Evolutionary conservation across 2,329 filamentous ascomycete species (phyloP).

Genomic region (Rachicladosporium sp.): DNA sequence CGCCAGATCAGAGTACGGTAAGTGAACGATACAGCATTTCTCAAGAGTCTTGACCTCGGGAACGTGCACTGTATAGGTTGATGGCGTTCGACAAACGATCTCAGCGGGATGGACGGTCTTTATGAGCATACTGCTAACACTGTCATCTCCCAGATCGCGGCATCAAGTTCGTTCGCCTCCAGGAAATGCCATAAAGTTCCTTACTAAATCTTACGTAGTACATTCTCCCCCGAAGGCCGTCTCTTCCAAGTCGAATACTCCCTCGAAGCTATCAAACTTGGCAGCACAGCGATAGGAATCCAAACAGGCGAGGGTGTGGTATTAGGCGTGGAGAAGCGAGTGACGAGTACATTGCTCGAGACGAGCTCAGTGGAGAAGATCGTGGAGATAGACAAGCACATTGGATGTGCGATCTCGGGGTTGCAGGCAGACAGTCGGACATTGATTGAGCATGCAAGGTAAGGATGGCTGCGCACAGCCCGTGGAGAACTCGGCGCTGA

Average conservation of each 20-base stretch:
- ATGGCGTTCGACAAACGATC: no score
- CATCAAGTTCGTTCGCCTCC: conserved; percentile 62
- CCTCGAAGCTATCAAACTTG: conserved; percentile 98
- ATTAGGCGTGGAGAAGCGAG: conserved; percentile 96
- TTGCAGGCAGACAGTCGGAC: conserved; percentile 94
- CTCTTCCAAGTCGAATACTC: conserved; percentile 99
- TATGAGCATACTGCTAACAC: conserved; percentile 9
- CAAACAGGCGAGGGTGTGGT: conserved; percentile 91
- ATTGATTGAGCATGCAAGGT: conserved; percentile 92
- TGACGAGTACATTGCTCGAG: conserved; percentile 93
- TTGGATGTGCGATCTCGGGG: conserved; percentile 96
- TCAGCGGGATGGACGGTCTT: no score
- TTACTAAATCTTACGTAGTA: conserved; percentile 44
- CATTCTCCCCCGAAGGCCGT: conserved; percentile 98
- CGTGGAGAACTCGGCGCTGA: neutral
- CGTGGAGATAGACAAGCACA: conserved; percentile 97
- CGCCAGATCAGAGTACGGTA: conserved; percentile 99
- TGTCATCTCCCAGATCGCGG: conserved; percentile 61
- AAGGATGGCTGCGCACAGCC: neutral
- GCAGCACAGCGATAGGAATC: conserved; percentile 92
- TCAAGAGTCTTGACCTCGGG: no score
- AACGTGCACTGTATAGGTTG: no score
- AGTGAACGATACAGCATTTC: conserved; percentile 25
- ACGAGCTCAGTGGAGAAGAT: conserved; percentile 99
- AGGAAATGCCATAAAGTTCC: no score